phyloP scores from a whole-genome alignment of 2,329 filamentous ascomycete species.

The Ceratocystis alfenasii region DNA sequence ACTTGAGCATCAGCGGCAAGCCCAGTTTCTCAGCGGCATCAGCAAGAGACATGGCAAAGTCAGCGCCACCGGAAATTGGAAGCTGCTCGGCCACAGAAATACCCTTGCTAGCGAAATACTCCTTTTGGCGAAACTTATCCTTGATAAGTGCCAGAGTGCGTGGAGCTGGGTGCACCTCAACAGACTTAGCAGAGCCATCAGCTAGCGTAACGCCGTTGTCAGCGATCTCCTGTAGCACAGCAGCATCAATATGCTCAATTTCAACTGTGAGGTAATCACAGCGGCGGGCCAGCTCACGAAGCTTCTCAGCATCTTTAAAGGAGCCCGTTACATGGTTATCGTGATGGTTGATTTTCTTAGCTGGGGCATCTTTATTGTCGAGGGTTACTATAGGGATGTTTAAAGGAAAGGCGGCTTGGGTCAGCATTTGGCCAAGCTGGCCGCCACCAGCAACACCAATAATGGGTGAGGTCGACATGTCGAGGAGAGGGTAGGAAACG shows the following conservation, averaged over 20 bases:
- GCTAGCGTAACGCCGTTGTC: constrained; percentile 48
- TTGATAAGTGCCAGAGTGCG: constrained; percentile 78
- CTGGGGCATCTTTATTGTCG: constrained; percentile 63
- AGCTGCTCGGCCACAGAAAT: constrained; percentile 64
- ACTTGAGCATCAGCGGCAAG: constrained; percentile 86
- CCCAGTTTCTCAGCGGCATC: constrained; percentile 54
- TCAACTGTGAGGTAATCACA: constrained; percentile 83
- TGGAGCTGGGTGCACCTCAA: constrained; percentile 69
- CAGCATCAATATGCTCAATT: constrained; percentile 90
- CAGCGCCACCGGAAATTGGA: constrained; percentile 45
- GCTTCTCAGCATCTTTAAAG: constrained; percentile 71
- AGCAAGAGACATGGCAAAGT: constrained; percentile 48
- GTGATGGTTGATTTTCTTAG: constrained; percentile 74
- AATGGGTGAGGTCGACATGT: constrained; percentile 31
- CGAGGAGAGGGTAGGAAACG: background rate
- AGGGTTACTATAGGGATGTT: constrained; percentile 70
- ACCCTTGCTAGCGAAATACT: constrained; percentile 54
- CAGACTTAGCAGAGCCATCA: constrained; percentile 34
- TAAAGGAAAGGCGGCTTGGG: constrained; percentile 64
- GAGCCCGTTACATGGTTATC: constrained; percentile 67
- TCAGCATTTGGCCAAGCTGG: constrained; percentile 86
- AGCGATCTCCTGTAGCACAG: constrained; percentile 72
- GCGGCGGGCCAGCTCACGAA: constrained; percentile 61
- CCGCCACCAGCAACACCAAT: constrained; percentile 49
- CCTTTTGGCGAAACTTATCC: constrained; percentile 86